A percentile compares a stretch with the other conserved stretches of the same genome.
Evolutionary conservation across 768 basidiomycete genomes (phyloP).

Genomic region (Trametes gibbosa): DNA sequence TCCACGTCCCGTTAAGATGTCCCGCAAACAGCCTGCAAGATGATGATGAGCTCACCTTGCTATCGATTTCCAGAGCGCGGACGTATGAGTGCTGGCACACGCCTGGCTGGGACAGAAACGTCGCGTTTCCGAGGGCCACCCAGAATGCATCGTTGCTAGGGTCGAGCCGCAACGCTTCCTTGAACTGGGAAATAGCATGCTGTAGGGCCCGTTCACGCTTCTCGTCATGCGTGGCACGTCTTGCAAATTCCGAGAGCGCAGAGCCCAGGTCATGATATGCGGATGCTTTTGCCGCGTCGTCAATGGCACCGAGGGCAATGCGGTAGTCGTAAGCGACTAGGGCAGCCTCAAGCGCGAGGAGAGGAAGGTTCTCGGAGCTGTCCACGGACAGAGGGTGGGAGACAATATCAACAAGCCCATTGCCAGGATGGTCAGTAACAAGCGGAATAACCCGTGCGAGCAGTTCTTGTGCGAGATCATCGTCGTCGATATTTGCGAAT

Average conservation of each 20-base stretch:
- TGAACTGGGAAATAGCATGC: slow-evolving; percentile 52
- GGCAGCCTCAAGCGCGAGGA: slow-evolving; percentile 48
- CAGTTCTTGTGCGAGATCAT: slow-evolving; percentile 34
- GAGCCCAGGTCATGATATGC: slow-evolving; percentile 75
- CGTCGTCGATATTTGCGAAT: slow-evolving; percentile 48
- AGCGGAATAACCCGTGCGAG: slow-evolving; percentile 37
- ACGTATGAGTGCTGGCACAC: slow-evolving; percentile 91
- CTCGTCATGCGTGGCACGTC: slow-evolving; percentile 30
- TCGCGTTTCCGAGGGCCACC: slow-evolving; percentile 75
- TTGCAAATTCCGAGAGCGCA: slow-evolving; percentile 51
- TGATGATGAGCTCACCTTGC: slow-evolving; percentile 57
- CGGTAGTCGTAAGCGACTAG: slow-evolving; percentile 61
- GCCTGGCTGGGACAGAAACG: slow-evolving; percentile 64
- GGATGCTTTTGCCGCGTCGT: slow-evolving; percentile 49
- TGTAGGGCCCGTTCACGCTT: slow-evolving; percentile 36
- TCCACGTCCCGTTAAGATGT: slow-evolving; percentile 27
- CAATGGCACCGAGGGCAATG: slow-evolving; percentile 52
- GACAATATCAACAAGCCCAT: slow-evolving; percentile 43
- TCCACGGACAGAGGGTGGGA: slow-evolving; percentile 25
- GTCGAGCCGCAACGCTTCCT: slow-evolving; percentile 71
- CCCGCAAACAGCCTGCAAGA: neutral
- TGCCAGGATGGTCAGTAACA: slow-evolving; percentile 39
- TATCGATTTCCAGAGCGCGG: slow-evolving; percentile 80
- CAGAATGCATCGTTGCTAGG: slow-evolving; percentile 74
- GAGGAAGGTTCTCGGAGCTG: slow-evolving; percentile 22